Evolutionary conservation across 2,329 filamentous ascomycete species (phyloP).

Genomic region (Elsinoe australis): DNA sequence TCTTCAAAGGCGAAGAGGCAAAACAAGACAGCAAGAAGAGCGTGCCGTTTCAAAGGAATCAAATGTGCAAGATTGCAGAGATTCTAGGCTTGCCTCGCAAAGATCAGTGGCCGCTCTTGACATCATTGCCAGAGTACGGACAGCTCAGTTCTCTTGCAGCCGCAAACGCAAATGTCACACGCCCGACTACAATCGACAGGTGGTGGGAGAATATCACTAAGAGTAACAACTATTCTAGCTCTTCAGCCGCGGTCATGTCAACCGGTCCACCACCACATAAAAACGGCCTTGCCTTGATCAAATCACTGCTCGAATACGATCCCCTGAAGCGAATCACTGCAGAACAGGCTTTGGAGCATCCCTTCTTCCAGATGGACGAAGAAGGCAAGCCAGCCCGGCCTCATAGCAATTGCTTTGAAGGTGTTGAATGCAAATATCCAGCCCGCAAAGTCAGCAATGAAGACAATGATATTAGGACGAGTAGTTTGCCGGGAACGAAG

Average conservation of each 20-base stretch:
- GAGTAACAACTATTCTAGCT: constrained; percentile 39
- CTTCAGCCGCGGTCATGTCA: constrained; percentile 22
- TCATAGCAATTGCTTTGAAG: constrained; percentile 84
- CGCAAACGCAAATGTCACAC: constrained; percentile 44
- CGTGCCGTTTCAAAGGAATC: constrained; percentile 92
- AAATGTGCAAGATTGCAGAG: constrained; percentile 98
- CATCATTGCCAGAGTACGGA: constrained; percentile 76
- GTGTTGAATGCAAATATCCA: constrained; percentile 80
- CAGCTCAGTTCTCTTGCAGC: constrained; percentile 32
- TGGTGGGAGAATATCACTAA: constrained; percentile 46
- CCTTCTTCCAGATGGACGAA: constrained; percentile 59
- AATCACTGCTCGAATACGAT: constrained; percentile 83
- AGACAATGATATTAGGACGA: constrained; percentile 89
- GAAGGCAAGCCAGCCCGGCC: constrained; percentile 17
- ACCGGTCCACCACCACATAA: constrained; percentile 53
- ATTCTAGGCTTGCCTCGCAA: constrained; percentile 87
- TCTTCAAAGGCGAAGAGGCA: constrained; percentile 97
- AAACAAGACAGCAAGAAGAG: constrained; percentile 99
- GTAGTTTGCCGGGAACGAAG: constrained; percentile 85
- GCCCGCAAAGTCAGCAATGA: constrained; percentile 85
- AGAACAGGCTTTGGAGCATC: constrained; percentile 77
- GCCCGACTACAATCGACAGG: constrained; percentile 59
- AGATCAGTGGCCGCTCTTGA: constrained; percentile 77
- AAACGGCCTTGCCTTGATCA: constrained; percentile 60
- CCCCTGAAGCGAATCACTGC: constrained; percentile 82